A percentile compares a stretch with the other conserved stretches of the same genome.
phyloP scores from a whole-genome alignment of 208 protist genomes.

The Herpetomonas samuelpessoai region DNA sequence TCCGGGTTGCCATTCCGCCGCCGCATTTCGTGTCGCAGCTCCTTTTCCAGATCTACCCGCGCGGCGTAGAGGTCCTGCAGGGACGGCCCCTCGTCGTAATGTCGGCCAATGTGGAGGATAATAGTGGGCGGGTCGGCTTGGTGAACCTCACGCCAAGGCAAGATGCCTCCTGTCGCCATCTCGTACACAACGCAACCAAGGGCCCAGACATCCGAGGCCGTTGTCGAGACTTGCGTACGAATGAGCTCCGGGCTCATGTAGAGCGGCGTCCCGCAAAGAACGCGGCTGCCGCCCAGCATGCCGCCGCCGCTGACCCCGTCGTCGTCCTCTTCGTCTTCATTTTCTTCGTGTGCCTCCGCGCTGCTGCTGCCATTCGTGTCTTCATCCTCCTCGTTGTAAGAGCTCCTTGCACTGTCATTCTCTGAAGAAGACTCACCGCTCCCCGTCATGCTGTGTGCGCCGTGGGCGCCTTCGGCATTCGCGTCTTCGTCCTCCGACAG shows the following conservation, averaged over 20 bases:
- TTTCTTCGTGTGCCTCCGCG: not conserved
- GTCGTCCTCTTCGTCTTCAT: conserved; percentile 1
- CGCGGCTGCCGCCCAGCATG: not conserved
- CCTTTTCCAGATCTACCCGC: conserved; percentile 18
- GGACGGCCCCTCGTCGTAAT: conserved; percentile 20
- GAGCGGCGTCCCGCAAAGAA: conserved; percentile 70
- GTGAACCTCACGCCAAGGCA: conserved; percentile 63
- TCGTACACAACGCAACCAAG: conserved; percentile 88
- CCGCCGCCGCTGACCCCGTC: conserved; percentile 5
- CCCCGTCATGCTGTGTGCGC: not conserved
- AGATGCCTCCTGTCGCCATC: conserved; percentile 82
- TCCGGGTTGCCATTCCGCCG: not conserved
- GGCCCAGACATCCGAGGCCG: conserved; percentile 86
- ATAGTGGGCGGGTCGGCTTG: conserved; percentile 37
- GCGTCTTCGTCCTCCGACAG: not conserved
- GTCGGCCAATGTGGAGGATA: conserved; percentile 65
- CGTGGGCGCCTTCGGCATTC: not conserved
- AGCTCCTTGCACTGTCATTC: not conserved
- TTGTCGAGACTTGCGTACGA: conserved; percentile 46
- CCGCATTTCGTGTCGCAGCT: not conserved
- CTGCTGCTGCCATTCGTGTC: not conserved
- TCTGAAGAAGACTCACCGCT: not conserved
- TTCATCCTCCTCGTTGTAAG: conserved; percentile 3
- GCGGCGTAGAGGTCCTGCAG: conserved; percentile 33
- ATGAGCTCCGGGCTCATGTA: conserved; percentile 89